Base-by-base conservation (phyloP, 1,284 basidiomycete species). In the Pseudomicrostroma phylloplanum region DNA sequence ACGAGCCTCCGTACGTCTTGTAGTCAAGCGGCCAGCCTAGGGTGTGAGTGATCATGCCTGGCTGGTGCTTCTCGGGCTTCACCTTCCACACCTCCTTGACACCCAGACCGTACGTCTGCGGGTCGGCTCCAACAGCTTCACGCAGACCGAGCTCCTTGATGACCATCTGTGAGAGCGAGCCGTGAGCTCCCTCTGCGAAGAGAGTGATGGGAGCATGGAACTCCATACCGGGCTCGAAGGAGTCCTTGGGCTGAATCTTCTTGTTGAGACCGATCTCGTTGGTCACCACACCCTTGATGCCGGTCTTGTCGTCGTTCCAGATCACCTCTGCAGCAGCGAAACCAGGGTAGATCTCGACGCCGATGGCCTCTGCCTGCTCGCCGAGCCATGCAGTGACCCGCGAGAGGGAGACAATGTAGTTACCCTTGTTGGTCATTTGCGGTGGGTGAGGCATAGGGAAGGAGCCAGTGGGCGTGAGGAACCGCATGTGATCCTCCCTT, bases 21-120 rank as follows among this genome's bases (percentile, higher is more conserved):
- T 82, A 85, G 75, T 89, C 86, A 61, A 97, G 81, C 0, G 96
- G 94, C 90, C 90, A 97, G 11, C 96, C 94, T 72, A 99, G 83
- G 2, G 91, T 92, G 81, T 99, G 94, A 9, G 92, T 85, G 19
- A 96, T 87, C 73, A 91, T 86, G 19, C 96, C 94, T 0, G 91
- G 86, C 62, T 86, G 80, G 80, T 96, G 86, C 70, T 88, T 86
- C 67, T 85, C 85, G 23, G 86, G 85, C 66, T 87, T 87, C 17
- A 98, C 88, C 57, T 89, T 86, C 96, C 94, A 98, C 3, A 98
- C 92, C 81, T 98, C 94, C 83, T 99, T 98, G 71, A 98, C 83
- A 9, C 96, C 94, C 62, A 98, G 87, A 0, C 90, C 94, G 76
- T 97, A 98, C 1, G 94, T 98, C 82, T 98, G 96, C 1, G 90